Conservation (phyloP, 2,329 filamentous ascomycete species). For the Cladorrhinum sp. region DNA sequence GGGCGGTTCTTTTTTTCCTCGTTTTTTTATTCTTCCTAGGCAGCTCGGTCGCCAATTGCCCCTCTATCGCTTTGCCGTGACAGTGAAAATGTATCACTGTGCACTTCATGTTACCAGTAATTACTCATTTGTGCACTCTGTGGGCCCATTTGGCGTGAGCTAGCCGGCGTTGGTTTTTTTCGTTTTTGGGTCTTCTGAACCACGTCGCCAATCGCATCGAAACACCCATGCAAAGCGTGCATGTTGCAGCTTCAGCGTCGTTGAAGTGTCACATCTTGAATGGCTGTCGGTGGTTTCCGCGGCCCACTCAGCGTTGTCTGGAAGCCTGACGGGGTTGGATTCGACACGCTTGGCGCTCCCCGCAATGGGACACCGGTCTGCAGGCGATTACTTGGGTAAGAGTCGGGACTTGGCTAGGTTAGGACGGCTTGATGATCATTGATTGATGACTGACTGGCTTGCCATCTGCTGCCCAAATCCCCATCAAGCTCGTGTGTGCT, state of each 20-base stretch:
- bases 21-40: neutral
- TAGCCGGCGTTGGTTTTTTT: slow-evolving; percentile 13
- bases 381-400: slow-evolving; percentile 12
- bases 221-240: slow-evolving; percentile 24
- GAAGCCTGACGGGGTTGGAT: slow-evolving; percentile 23
- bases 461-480: slow-evolving; percentile 19
- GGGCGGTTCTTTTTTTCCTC: neutral
- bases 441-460: neutral
- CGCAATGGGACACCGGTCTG: slow-evolving; percentile 22
- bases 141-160: slow-evolving; percentile 1
- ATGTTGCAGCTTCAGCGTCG: slow-evolving; percentile 25
- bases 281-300: slow-evolving; percentile 23
- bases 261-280: slow-evolving; percentile 29
- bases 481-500: neutral
- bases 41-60: neutral
- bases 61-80: neutral
- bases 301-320: slow-evolving; percentile 24
- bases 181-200: slow-evolving; percentile 14
- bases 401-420: neutral
- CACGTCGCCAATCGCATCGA: slow-evolving; percentile 19
- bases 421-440: neutral
- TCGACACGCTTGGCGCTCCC: slow-evolving; percentile 17
- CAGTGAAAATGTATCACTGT: neutral
- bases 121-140: neutral
- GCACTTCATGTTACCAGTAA: neutral